Conservation (phyloP, 768 basidiomycete species). For the Kwoniella sp. region DNA sequence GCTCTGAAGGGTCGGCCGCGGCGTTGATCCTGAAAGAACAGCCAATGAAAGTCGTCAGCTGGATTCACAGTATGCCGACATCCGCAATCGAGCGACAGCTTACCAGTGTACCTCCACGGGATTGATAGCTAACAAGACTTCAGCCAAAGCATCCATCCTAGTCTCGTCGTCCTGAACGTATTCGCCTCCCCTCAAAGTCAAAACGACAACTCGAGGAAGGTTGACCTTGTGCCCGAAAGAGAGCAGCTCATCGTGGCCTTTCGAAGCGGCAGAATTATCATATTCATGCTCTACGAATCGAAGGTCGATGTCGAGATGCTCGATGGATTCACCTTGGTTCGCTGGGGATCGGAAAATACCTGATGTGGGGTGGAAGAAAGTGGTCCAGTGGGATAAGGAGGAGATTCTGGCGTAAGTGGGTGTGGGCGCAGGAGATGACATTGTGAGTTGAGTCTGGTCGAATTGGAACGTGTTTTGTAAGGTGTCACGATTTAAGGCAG, state of each 20-base stretch:
- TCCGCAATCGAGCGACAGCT: too few species aligned
- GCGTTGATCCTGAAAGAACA: slow-evolving; percentile 48
- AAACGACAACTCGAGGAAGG: slow-evolving; percentile 32
- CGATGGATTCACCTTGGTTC: slow-evolving; percentile 35
- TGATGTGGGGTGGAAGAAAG: slow-evolving; percentile 39
- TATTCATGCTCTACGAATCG: slow-evolving; percentile 37
- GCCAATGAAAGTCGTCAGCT: slow-evolving; percentile 6
- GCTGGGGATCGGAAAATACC: slow-evolving; percentile 41
- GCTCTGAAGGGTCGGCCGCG: slow-evolving; percentile 33
- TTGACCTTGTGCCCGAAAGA: slow-evolving; percentile 19
- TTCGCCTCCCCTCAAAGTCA: slow-evolving; percentile 48
- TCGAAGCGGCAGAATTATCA: background rate
- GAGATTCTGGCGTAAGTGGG: slow-evolving; percentile 37
- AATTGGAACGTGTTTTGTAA: too few species aligned
- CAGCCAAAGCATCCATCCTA: slow-evolving; percentile 38
- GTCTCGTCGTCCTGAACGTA: slow-evolving; percentile 45
- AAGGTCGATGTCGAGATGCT: slow-evolving; percentile 50
- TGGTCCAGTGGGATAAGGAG: slow-evolving; percentile 41
- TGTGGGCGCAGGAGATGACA: slow-evolving; percentile 15
- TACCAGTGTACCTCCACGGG: slow-evolving; percentile 48
- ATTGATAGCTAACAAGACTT: slow-evolving; percentile 39
- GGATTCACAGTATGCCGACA: too few species aligned
- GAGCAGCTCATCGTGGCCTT: background rate
- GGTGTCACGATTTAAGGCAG: background rate
- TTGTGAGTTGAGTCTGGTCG: background rate